Evolutionary conservation across 1,139 yeast species (phyloP), one percentile per base, ranked within the genome.

Genomic region (Tardiomyces depauwii): DNA sequence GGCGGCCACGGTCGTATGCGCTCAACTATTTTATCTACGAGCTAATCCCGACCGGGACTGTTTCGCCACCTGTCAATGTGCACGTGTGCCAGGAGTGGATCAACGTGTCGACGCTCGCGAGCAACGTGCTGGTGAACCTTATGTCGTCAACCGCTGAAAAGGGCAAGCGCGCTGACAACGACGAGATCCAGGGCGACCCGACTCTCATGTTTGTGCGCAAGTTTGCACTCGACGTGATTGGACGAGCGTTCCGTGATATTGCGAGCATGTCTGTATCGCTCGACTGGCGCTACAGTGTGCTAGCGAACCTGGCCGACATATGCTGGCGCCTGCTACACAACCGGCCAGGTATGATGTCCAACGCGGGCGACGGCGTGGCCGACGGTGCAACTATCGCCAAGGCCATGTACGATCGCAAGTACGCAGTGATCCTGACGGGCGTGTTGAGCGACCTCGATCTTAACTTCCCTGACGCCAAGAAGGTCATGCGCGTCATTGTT

Each of bases 21-120:
- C 66, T 88, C 52, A 84, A 86, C 57, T 79, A 84, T 54, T 74
- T 88, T 51, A 63, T 89, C 36, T 88, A 85, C 59, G 91, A 84
- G 56, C 68, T 85, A 44, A 65, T 85, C n/a, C 82, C 84, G 2
- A 71, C 78, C 6, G 72, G 73, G 25, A 68, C 69, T 46, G 67
- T 77, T 25, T 49, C 45, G 16, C 36, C 36, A 10, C 36, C 36
- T 14, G 11, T 11, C n/a, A 51, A 27, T 38, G 55, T 49, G 18
- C 50, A 36, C 44, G 36, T 11, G n/a, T 30, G 36, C 36, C 53
- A 52, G 38, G 62, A 59, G 47, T 57, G 62, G 56, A 45, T 47
- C 39, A 68, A 78, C 1, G 64, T 80, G 6, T 72, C 83, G 0
- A 65, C 74, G 2, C 60, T 79, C 41, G 74, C 83, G 0, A 72